A percentile compares a stretch with the other conserved stretches of the same genome.
These are phyloP conservation scores for Cryomyces minteri DNA, from an alignment of 495 filamentous ascomycete genomes.

Conservation along the genomic window DNA sequence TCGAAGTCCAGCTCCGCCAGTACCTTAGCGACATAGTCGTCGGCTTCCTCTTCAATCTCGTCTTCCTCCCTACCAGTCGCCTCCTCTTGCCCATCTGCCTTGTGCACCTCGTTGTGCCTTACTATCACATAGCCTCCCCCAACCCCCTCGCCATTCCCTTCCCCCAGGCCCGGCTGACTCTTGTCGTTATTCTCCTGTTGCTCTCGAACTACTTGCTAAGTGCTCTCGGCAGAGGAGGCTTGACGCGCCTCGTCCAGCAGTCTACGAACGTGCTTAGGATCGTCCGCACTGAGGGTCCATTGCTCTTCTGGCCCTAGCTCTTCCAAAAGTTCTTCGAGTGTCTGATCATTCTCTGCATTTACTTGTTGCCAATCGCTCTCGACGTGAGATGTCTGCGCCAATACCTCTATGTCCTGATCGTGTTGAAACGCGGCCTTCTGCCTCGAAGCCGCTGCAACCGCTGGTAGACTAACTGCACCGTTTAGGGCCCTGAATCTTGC, in stretches of 20 bases:
- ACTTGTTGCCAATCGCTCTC: slow-evolving; percentile 1
- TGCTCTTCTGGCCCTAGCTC: slow-evolving; percentile 18
- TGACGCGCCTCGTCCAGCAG: slow-evolving; percentile 14
- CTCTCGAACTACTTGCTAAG: too few relatives aligned
- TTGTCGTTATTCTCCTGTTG: too few relatives aligned
- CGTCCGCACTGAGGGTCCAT: slow-evolving; percentile 12
- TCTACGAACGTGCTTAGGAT: slow-evolving; percentile 12
- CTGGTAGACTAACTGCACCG: too few relatives aligned
- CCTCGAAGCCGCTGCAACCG: too few relatives aligned
- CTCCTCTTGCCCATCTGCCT: not conserved
- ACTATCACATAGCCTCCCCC: not conserved
- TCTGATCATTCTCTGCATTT: slow-evolving; percentile 14
- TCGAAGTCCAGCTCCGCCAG: slow-evolving; percentile 16
- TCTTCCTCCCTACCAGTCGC: slow-evolving; percentile 6
- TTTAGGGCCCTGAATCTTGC: too few relatives aligned
- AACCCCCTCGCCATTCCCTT: not conserved
- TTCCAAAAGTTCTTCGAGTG: slow-evolving; percentile 20
- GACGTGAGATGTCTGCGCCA: too few relatives aligned
- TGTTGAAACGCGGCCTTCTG: too few relatives aligned
- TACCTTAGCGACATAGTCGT: slow-evolving; percentile 15
- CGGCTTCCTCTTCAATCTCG: slow-evolving; percentile 13
- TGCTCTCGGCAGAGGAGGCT: slow-evolving; percentile 3
- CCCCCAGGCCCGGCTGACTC: not conserved
- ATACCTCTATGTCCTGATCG: too few relatives aligned
- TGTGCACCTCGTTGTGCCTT: not conserved